Evolutionary conservation across 768 basidiomycete species (phyloP).

Genomic region (Amanita pallidorosea): DNA sequence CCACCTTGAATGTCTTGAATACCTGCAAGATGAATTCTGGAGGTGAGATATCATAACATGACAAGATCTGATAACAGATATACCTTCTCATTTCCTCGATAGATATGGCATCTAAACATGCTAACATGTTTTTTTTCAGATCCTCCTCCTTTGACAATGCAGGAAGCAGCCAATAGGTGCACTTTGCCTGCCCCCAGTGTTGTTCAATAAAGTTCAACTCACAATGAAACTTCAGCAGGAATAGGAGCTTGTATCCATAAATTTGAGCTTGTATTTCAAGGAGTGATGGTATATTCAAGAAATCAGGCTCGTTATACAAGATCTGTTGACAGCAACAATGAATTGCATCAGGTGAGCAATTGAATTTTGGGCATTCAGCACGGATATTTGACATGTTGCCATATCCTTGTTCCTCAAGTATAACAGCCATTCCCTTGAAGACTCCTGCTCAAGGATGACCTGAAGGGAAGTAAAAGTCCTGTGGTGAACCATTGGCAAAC

Average conservation of each 20-base stretch:
- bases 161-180: background rate
- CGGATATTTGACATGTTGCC: too few relatives aligned
- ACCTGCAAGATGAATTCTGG: background rate
- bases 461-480: too few relatives aligned
- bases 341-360: background rate
- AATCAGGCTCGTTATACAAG: constrained; percentile 5
- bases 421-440: background rate
- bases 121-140: background rate
- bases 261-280: background rate
- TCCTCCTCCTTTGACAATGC: background rate
- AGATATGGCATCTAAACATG: background rate
- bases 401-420: too few relatives aligned
- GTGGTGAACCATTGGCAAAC: too few relatives aligned
- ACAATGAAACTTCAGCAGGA: constrained; percentile 8
- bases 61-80: background rate
- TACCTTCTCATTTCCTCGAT: background rate
- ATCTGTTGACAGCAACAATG: constrained; percentile 3
- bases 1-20: background rate
- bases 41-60: background rate
- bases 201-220: constrained; percentile 6
- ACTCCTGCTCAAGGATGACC: too few relatives aligned
- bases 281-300: background rate
- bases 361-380: background rate
- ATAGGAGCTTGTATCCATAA: constrained; percentile 4
- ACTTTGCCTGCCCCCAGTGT: constrained; percentile 3